phyloP scores from a whole-genome alignment of 768 basidiomycete species.

The Kondoa malvinella region DNA sequence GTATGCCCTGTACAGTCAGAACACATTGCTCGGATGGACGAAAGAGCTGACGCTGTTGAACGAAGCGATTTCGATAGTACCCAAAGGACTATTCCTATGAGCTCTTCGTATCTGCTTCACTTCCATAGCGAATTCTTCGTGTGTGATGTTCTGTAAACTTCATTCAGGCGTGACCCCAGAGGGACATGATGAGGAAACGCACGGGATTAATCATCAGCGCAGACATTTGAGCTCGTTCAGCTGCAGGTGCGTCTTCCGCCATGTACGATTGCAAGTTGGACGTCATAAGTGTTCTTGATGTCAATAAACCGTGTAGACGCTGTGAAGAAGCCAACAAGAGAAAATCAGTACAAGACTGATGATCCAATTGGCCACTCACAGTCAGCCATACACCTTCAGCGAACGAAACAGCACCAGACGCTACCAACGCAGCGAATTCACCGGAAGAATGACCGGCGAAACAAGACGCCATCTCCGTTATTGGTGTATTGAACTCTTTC shows the following conservation, averaged over 20 bases:
- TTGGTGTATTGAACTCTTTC: conserved; percentile 15
- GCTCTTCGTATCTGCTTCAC: conserved; percentile 14
- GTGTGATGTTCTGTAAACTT: conserved; percentile 14
- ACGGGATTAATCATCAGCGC: conserved; percentile 25
- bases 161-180: not conserved
- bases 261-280: conserved; percentile 23
- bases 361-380: not conserved
- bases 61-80: conserved; percentile 26
- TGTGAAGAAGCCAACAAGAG: not conserved
- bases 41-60: conserved; percentile 23
- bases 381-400: conserved; percentile 25
- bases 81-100: conserved; percentile 12
- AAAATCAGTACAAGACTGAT: not conserved
- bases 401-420: conserved; percentile 24
- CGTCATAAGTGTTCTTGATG: conserved; percentile 21
- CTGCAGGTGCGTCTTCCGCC: conserved; percentile 18
- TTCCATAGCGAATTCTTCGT: conserved; percentile 22
- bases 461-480: conserved; percentile 14
- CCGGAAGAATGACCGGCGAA: conserved; percentile 27
- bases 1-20: not conserved
- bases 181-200: not conserved
- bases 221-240: conserved; percentile 24
- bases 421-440: conserved; percentile 27
- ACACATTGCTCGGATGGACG: not conserved
- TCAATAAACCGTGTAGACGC: conserved; percentile 27